Conservation (phyloP, 1,139 yeast genomes). For the Pichia sp. region DNA sequence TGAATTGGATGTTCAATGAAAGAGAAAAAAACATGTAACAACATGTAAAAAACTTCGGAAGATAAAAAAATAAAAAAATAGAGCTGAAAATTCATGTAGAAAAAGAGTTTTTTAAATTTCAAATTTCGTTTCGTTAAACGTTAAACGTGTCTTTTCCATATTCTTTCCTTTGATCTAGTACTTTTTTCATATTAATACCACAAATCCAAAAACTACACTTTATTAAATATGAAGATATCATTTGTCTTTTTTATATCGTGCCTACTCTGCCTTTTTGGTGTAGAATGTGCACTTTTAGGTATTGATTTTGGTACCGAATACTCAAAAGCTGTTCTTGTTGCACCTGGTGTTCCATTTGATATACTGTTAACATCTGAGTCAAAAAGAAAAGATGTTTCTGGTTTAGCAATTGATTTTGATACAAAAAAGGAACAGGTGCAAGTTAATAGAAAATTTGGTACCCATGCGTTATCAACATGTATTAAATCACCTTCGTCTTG, state of each 20-base stretch:
- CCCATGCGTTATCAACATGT: constrained; percentile 63
- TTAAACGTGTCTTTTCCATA: not conserved
- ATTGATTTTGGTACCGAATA: constrained; percentile 86
- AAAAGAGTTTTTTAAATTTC: not conserved
- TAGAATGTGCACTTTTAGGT: constrained; percentile 61
- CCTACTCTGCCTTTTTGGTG: not conserved
- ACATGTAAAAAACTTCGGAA: not conserved
- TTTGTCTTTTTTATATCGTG: not conserved
- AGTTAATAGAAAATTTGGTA: constrained; percentile 59
- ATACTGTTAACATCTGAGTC: constrained; percentile 85
- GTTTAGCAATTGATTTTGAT: constrained; percentile 55
- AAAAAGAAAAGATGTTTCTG: constrained; percentile 81
- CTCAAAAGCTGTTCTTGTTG: constrained; percentile 82
- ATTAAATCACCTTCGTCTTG: constrained; percentile 72
- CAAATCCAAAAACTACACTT: not conserved
- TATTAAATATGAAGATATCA: not conserved
- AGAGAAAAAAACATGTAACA: not conserved
- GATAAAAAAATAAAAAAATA: not conserved
- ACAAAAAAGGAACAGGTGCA: constrained; percentile 31
- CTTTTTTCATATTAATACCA: not conserved
- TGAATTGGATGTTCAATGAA: constrained; percentile 3
- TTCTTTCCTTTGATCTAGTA: not conserved
- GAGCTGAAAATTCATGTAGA: not conserved
- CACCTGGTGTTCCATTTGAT: constrained; percentile 87
- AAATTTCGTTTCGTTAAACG: not conserved